A percentile compares a stretch with the other conserved stretches of the same genome.
Evolutionary conservation across 371 early-diverging fungal species (phyloP).

Genomic region (Chytridium lagenaria): DNA sequence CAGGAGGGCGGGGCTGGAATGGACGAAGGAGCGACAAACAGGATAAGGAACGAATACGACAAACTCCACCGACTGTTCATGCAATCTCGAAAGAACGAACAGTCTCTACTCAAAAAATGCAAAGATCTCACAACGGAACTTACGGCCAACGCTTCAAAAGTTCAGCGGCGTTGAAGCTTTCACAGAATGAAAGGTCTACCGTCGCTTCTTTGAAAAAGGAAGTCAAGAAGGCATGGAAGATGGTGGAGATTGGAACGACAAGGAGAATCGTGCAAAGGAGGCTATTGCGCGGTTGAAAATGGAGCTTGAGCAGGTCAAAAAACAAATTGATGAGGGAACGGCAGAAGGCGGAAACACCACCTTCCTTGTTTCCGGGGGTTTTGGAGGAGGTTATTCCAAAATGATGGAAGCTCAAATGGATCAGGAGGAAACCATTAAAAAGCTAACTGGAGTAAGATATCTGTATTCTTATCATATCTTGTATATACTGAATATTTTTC

Average conservation of each 20-base stretch:
- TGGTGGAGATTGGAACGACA: constrained; percentile 52
- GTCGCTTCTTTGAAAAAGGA: constrained; percentile 56
- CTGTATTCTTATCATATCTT: background rate
- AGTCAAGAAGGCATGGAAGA: constrained; percentile 59
- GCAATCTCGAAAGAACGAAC: constrained; percentile 50
- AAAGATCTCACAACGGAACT: constrained; percentile 47
- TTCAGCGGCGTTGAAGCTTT: constrained; percentile 53
- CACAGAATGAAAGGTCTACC: constrained; percentile 51
- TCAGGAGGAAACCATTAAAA: constrained; percentile 44
- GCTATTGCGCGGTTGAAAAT: constrained; percentile 43
- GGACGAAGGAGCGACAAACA: constrained; percentile 15
- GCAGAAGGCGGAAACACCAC: constrained; percentile 16
- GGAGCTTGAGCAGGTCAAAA: constrained; percentile 42
- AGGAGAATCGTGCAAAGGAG: constrained; percentile 47
- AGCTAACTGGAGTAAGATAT: constrained; percentile 26
- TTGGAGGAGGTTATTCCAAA: constrained; percentile 33
- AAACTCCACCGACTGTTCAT: constrained; percentile 51
- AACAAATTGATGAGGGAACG: constrained; percentile 9
- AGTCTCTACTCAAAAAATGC: constrained; percentile 44
- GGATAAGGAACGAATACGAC: constrained; percentile 47
- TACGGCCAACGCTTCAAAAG: constrained; percentile 48
- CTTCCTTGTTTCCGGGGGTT: background rate
- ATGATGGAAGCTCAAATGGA: constrained; percentile 48
- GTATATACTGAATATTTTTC: background rate
- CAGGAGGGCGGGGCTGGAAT: background rate